Evolutionary conservation across 163 green algal genomes (phyloP).

Genomic region (Chlorella variabilis): DNA sequence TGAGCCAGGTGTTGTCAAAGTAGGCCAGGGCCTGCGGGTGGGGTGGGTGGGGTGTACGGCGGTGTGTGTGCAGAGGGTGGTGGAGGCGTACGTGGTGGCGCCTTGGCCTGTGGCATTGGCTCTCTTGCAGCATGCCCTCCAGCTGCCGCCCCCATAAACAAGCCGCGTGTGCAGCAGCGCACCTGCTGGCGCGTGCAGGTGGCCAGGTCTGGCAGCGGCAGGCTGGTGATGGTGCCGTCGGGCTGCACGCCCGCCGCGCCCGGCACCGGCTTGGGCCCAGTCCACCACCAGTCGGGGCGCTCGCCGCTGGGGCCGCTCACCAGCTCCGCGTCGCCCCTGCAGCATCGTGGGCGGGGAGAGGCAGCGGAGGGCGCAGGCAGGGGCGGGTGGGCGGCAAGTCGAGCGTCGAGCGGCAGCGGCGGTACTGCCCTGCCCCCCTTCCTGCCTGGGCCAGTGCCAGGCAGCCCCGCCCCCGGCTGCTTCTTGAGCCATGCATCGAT

Average conservation of each 20-base stretch:
- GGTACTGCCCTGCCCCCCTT: too few species aligned
- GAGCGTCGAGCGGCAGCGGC: too few species aligned
- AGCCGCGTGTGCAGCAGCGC: too few species aligned
- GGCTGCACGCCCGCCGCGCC: conserved; percentile 37
- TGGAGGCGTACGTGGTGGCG: too few species aligned
- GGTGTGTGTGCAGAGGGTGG: not conserved
- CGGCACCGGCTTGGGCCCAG: conserved; percentile 31
- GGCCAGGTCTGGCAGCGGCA: conserved; percentile 63
- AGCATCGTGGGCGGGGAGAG: not conserved
- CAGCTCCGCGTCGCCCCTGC: conserved; percentile 23
- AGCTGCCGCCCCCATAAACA: too few species aligned
- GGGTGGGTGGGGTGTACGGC: too few species aligned
- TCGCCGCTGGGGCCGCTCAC: conserved; percentile 23
- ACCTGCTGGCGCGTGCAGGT: conserved; percentile 61
- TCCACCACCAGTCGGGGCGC: conserved; percentile 56
- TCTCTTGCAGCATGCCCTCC: too few species aligned
- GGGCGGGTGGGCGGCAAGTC: not conserved
- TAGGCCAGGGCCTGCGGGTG: conserved; percentile 65
- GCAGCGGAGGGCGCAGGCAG: not conserved
- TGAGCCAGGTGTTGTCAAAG: conserved; percentile 81
- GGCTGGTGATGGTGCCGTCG: conserved; percentile 61
- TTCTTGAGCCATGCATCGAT: too few species aligned
- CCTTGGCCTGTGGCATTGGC: too few species aligned
- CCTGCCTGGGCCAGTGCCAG: too few species aligned
- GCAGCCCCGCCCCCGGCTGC: too few species aligned